These are phyloP conservation scores for Helicostylum pulchrum DNA, from an alignment of 192 early-diverging fungal genomes.

Conservation along the genomic window DNA sequence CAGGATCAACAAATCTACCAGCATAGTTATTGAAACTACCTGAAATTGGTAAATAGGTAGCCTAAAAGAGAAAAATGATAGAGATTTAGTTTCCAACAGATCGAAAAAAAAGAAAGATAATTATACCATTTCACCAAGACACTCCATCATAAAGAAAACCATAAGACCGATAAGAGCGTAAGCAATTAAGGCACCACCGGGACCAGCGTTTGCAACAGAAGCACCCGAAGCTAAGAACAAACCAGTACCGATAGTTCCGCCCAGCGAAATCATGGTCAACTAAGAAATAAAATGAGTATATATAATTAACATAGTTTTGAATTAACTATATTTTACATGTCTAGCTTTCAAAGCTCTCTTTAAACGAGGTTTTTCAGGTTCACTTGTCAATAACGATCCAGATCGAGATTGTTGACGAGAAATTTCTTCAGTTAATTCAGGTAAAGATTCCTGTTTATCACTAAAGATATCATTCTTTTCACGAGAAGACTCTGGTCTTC, in stretches of 20 bases:
- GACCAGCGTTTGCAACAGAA: slow-evolving; percentile 73
- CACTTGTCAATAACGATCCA: too few relatives aligned
- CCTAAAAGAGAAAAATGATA: slow-evolving; percentile 20
- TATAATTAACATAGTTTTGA: not conserved
- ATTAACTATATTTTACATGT: slow-evolving; percentile 46
- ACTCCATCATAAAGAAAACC: slow-evolving; percentile 73
- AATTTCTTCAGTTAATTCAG: too few relatives aligned
- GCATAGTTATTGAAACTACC: slow-evolving; percentile 82
- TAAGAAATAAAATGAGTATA: not conserved
- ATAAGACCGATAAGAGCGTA: slow-evolving; percentile 68
- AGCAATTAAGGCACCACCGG: slow-evolving; percentile 76
- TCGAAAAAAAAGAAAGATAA: too few relatives aligned
- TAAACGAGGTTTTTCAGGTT: slow-evolving; percentile 24
- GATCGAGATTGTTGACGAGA: too few relatives aligned
- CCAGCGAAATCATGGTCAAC: slow-evolving; percentile 61
- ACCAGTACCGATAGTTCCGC: slow-evolving; percentile 77
- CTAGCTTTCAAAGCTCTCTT: slow-evolving; percentile 67
- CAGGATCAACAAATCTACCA: slow-evolving; percentile 78
- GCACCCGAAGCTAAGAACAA: slow-evolving; percentile 79
- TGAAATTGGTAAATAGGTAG: slow-evolving; percentile 79
- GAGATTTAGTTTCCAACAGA: not conserved
- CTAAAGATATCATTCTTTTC: too few relatives aligned
- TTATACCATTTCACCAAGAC: slow-evolving; percentile 81
- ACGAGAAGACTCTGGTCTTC: too few relatives aligned
- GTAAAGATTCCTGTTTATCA: too few relatives aligned